These are phyloP conservation scores for Phytophthora aleatoria DNA, from an alignment of 352 stramenopile species.

Conservation along the genomic window DNA sequence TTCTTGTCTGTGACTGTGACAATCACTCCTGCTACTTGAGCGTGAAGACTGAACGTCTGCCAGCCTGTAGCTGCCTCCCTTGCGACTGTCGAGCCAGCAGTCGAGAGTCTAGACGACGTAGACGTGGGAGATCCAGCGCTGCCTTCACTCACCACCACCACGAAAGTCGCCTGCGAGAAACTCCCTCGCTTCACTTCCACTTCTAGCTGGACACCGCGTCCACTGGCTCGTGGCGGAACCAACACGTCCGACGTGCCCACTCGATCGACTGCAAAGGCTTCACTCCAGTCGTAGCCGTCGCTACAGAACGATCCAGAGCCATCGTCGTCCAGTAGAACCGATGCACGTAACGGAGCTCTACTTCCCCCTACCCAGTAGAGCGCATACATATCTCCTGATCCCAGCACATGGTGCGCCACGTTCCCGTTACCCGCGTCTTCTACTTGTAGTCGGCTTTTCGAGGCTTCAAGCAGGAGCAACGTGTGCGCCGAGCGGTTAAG, in stretches of 20 bases:
- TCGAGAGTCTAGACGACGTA: conserved; percentile 26
- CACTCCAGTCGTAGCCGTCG: conserved; percentile 73
- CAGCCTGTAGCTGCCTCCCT: conserved; percentile 31
- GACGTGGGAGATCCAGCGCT: conserved; percentile 22
- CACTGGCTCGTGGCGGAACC: conserved; percentile 48
- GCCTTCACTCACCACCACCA: conserved; percentile 64
- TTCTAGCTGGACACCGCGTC: conserved; percentile 43
- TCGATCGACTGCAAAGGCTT: conserved; percentile 55
- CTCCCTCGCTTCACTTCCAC: conserved; percentile 72
- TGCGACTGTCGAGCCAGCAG: conserved; percentile 17
- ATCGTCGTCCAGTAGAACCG: conserved; percentile 51
- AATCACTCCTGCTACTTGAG: conserved; percentile 70
- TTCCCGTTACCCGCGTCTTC: conserved; percentile 42
- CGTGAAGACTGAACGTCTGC: conserved; percentile 70
- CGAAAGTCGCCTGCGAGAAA: conserved; percentile 75
- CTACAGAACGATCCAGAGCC: conserved; percentile 22
- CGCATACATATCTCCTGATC: conserved; percentile 71
- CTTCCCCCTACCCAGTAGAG: conserved; percentile 75
- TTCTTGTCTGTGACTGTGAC: conserved; percentile 77
- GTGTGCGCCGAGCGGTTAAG: conserved; percentile 74
- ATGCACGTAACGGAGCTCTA: conserved; percentile 57
- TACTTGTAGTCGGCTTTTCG: conserved; percentile 31
- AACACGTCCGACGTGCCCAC: conserved; percentile 52
- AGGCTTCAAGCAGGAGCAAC: conserved; percentile 62
- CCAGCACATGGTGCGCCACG: conserved; percentile 75